Evolutionary conservation across 2,329 filamentous ascomycete genomes (phyloP).

Genomic region (Colletotrichum truncatum): DNA sequence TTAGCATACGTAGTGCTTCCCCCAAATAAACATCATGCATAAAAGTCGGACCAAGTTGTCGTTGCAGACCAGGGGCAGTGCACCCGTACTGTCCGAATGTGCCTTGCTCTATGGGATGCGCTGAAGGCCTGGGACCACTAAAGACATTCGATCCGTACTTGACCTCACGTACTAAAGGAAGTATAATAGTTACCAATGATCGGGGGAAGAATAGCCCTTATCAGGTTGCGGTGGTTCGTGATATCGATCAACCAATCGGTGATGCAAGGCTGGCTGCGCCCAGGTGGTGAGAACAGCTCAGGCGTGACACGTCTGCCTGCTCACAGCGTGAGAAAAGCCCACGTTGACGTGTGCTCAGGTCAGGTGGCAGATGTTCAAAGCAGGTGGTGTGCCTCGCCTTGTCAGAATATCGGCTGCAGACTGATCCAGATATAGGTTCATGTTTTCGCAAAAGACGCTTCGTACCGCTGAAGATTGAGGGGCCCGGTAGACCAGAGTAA

Average conservation of each 20-base stretch:
- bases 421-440: neutral
- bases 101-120: neutral
- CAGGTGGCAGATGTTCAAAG: neutral
- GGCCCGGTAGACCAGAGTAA: slow-evolving; percentile 81
- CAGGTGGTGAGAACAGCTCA: slow-evolving; percentile 2
- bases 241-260: neutral
- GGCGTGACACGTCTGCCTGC: slow-evolving; percentile 18
- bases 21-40: slow-evolving; percentile 24
- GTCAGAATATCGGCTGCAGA: neutral
- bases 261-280: neutral
- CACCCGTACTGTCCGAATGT: neutral
- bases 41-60: neutral
- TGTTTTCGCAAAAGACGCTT: neutral
- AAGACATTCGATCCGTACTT: slow-evolving; percentile 1
- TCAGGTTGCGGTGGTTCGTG: neutral
- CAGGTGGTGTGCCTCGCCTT: neutral
- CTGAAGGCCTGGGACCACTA: neutral
- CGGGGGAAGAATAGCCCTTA: neutral
- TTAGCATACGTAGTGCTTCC: neutral
- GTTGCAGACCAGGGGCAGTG: neutral
- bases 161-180: neutral
- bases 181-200: neutral
- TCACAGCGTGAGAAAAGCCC: neutral
- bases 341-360: neutral
- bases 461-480: slow-evolving; percentile 65